A percentile compares a stretch with the other conserved stretches of the same genome.
These are phyloP conservation scores for Albifimbria verrucaria DNA, from an alignment of 2,329 filamentous ascomycete genomes.

Conservation along the genomic window DNA sequence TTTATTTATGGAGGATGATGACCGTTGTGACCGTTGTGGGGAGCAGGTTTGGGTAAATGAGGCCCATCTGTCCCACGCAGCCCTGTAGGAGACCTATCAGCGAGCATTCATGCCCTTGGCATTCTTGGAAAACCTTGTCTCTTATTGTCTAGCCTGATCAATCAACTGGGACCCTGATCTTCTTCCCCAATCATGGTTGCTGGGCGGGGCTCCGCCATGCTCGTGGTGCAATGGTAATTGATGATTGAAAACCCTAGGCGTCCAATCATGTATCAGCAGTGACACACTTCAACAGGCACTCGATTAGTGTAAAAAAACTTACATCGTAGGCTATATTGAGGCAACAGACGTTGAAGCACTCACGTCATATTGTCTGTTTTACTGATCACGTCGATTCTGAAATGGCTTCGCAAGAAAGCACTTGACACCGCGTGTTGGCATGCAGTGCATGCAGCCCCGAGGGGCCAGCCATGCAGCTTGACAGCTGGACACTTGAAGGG, in stretches of 20 bases:
- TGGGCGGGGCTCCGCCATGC: neutral
- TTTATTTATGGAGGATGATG: neutral
- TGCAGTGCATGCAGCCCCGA: neutral
- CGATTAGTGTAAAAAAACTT: neutral
- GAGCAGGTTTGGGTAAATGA: neutral
- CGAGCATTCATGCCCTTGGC: neutral
- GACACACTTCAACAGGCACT: neutral
- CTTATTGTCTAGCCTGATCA: neutral
- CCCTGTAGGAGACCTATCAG: neutral
- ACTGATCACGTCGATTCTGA: neutral
- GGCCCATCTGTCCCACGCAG: neutral
- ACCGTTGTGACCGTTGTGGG: neutral
- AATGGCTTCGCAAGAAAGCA: neutral
- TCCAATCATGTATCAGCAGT: neutral
- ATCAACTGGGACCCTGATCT: neutral
- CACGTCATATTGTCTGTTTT: neutral
- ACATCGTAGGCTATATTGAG: neutral
- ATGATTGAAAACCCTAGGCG: neutral
- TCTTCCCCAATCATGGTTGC: neutral
- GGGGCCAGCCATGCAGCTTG: neutral
- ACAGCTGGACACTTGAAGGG: neutral
- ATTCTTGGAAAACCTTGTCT: neutral
- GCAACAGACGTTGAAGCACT: neutral
- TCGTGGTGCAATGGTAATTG: neutral
- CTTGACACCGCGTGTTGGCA: neutral